Conservation (phyloP, 1,284 basidiomycete species). For the Ceratobasidium sp. region DNA sequence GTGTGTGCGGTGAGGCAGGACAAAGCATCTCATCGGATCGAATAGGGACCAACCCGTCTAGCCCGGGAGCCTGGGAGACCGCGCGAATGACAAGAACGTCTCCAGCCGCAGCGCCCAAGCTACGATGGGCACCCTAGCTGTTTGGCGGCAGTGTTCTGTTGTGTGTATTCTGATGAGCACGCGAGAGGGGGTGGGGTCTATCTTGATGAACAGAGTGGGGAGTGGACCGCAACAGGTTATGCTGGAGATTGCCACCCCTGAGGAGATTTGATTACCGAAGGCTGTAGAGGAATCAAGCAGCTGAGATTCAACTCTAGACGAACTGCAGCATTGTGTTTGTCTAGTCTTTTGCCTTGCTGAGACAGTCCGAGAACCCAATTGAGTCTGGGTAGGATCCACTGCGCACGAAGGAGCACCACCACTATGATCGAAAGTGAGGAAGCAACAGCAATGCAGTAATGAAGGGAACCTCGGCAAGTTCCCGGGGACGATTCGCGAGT, state of each 20-base stretch:
- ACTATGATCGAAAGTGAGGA: slow-evolving; percentile 20
- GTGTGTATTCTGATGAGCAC: slow-evolving; percentile 26
- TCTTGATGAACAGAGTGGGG: slow-evolving; percentile 28
- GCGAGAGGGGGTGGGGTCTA: slow-evolving; percentile 14
- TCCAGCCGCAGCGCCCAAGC: background rate
- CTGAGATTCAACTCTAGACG: slow-evolving; percentile 8
- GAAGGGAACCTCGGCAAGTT: slow-evolving; percentile 30
- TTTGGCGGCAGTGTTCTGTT: background rate
- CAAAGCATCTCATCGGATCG: slow-evolving; percentile 6
- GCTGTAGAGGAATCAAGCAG: slow-evolving; percentile 6
- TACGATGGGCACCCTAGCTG: background rate
- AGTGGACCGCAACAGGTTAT: background rate
- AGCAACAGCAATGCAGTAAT: slow-evolving; percentile 14
- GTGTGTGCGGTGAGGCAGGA: background rate
- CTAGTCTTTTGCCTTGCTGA: background rate
- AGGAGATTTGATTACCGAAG: slow-evolving; percentile 26
- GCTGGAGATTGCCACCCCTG: slow-evolving; percentile 37
- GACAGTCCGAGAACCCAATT: background rate
- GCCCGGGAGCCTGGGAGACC: background rate
- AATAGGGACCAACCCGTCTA: background rate
- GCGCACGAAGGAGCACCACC: background rate
- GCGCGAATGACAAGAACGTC: slow-evolving; percentile 1
- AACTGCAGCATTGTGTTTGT: background rate
- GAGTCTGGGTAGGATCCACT: slow-evolving; percentile 7
- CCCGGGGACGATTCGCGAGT: slow-evolving; percentile 9